A percentile compares a stretch with the other conserved stretches of the same genome.
These are phyloP conservation scores for Lipomyces kockii DNA, from an alignment of 805 yeast species.

Conservation along the genomic window DNA sequence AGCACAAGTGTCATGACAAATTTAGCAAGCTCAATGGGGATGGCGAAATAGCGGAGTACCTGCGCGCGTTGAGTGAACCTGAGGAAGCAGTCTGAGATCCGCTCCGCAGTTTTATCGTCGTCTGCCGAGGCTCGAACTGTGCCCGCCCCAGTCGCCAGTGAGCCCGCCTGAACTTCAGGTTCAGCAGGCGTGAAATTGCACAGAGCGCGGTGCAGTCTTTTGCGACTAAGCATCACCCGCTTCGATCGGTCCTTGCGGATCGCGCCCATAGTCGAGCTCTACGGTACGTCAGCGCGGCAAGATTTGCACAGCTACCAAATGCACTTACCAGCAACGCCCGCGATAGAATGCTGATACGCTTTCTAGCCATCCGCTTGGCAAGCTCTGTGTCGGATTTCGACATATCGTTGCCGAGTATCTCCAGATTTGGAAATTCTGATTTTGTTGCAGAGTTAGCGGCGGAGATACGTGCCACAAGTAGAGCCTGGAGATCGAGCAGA, in stretches of 20 bases:
- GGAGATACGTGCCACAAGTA: not conserved
- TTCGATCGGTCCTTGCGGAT: not conserved
- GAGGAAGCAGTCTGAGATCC: not conserved
- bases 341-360: not conserved
- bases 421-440: not conserved
- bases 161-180: not conserved
- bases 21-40: conserved; percentile 2
- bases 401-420: not conserved
- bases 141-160: not conserved
- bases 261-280: not conserved
- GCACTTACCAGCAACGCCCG: not conserved
- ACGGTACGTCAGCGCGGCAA: not conserved
- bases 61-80: not conserved
- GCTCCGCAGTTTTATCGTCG: not conserved
- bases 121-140: not conserved
- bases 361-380: not conserved
- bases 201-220: not conserved
- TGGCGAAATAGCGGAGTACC: not conserved
- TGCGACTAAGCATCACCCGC: not conserved
- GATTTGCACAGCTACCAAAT: not conserved
- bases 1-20: conserved; percentile 8
- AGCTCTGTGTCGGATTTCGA: not conserved
- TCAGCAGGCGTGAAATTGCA: not conserved
- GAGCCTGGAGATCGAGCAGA: not conserved
- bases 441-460: not conserved